Conservation (phyloP, 768 basidiomycete genomes). For the Daedaleopsis nitida region DNA sequence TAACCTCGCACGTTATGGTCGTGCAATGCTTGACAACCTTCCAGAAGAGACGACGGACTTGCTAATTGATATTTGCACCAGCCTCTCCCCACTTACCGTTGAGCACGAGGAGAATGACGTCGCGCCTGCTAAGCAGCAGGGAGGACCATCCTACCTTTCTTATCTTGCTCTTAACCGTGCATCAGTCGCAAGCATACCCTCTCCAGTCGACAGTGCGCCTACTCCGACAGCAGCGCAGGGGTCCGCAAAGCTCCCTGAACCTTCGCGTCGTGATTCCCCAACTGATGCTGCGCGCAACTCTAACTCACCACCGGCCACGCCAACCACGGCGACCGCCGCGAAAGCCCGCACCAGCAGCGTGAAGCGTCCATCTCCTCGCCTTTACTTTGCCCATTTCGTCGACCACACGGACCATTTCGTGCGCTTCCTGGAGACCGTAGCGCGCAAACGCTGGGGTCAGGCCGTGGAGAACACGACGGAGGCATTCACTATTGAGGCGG, state of each 20-base stretch:
- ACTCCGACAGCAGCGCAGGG: conserved; percentile 2
- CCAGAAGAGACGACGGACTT: conserved; percentile 90
- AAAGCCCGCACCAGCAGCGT: conserved; percentile 33
- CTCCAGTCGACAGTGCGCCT: neutral
- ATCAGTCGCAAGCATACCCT: conserved; percentile 35
- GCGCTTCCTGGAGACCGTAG: conserved; percentile 87
- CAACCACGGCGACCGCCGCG: conserved; percentile 16
- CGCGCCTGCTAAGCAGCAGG: conserved; percentile 31
- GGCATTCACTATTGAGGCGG: conserved; percentile 14
- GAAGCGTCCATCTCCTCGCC: conserved; percentile 73
- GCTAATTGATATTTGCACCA: conserved; percentile 90
- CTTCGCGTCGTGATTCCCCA: conserved; percentile 36
- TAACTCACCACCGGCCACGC: conserved; percentile 31
- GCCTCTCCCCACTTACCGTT: conserved; percentile 46
- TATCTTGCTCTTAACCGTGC: conserved; percentile 74
- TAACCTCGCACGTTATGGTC: conserved; percentile 86
- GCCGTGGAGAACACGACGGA: conserved; percentile 45
- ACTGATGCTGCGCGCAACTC: conserved; percentile 30
- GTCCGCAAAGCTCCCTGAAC: neutral
- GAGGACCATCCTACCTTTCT: conserved; percentile 70
- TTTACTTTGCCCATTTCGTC: conserved; percentile 94
- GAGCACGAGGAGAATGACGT: conserved; percentile 41
- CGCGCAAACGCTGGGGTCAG: conserved; percentile 79
- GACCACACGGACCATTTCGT: conserved; percentile 85
- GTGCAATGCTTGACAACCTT: conserved; percentile 77